Percentiles rank a stretch among this genome's conserved stretches.
Evolutionary conservation across 176 grass and related monocot genomes (phyloP).

Genomic region (Cymbopogon citratus): DNA sequence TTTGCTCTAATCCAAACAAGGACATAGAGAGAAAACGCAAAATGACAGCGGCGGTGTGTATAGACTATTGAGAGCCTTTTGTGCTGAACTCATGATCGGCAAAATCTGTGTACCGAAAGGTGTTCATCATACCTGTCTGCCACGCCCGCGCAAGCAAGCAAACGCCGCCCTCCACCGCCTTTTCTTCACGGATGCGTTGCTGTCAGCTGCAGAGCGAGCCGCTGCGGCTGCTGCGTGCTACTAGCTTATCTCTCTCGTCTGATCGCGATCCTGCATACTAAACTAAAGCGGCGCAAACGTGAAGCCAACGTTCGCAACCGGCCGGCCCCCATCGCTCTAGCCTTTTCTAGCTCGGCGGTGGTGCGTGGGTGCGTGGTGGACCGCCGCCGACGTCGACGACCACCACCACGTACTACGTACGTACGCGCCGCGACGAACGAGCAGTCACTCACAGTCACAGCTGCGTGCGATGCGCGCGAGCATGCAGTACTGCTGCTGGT

Average conservation of each 20-base stretch:
- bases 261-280: background rate
- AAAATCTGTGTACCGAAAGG: conserved; percentile 32
- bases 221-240: too few species aligned
- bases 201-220: background rate
- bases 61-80: background rate
- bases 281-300: background rate
- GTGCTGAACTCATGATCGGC: conserved; percentile 6
- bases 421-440: background rate
- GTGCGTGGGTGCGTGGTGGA: background rate
- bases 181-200: background rate
- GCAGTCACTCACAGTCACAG: background rate
- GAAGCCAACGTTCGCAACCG: background rate
- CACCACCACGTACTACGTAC: background rate
- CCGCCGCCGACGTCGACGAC: background rate
- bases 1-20: too few species aligned
- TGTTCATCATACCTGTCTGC: conserved; percentile 32
- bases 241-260: background rate
- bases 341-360: background rate
- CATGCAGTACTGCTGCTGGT: background rate
- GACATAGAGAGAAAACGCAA: too few species aligned
- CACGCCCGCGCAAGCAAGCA: conserved; percentile 21
- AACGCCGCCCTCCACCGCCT: background rate
- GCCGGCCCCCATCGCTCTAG: background rate
- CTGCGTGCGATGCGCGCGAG: background rate
- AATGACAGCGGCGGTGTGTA: background rate